A percentile compares a stretch with the other conserved stretches of the same genome.
These are phyloP conservation scores for Tilletia horrida DNA, from an alignment of 1,284 basidiomycete species.

Conservation along the genomic window DNA sequence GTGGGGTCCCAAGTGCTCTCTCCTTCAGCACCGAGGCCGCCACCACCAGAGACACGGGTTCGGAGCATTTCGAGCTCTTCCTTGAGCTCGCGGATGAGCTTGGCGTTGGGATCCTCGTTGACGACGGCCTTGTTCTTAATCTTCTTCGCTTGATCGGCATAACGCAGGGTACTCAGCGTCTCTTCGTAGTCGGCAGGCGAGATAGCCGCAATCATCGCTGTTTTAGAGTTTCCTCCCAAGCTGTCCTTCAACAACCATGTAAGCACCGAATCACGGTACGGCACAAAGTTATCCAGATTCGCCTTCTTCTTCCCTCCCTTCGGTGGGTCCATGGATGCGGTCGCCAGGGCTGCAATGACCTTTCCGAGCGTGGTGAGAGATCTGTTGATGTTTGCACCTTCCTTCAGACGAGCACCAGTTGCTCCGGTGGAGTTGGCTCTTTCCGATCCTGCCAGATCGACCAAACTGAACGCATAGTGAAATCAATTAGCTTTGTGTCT, in stretches of 20 bases:
- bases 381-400: slow-evolving; percentile 54
- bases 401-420: slow-evolving; percentile 51
- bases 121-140: slow-evolving; percentile 99
- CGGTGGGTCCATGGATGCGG: slow-evolving; percentile 32
- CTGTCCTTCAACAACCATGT: slow-evolving; percentile 57
- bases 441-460: slow-evolving; percentile 50
- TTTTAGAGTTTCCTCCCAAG: slow-evolving; percentile 54
- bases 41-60: slow-evolving; percentile 28
- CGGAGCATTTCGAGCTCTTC: slow-evolving; percentile 76
- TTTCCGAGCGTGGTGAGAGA: slow-evolving; percentile 40
- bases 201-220: slow-evolving; percentile 79
- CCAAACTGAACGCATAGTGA: slow-evolving; percentile 25
- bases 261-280: slow-evolving; percentile 48
- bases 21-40: slow-evolving; percentile 31
- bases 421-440: slow-evolving; percentile 54
- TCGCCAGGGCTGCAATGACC: slow-evolving; percentile 49
- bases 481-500: neutral
- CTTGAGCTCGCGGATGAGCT: slow-evolving; percentile 94
- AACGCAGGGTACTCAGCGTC: slow-evolving; percentile 87
- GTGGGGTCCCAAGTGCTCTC: slow-evolving; percentile 82
- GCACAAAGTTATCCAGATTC: slow-evolving; percentile 43
- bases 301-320: slow-evolving; percentile 41
- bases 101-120: slow-evolving; percentile 98
- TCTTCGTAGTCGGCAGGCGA: slow-evolving; percentile 97
- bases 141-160: slow-evolving; percentile 96